phyloP scores from a whole-genome alignment of 2,329 filamentous ascomycete genomes.

The Apiospora koreana region DNA sequence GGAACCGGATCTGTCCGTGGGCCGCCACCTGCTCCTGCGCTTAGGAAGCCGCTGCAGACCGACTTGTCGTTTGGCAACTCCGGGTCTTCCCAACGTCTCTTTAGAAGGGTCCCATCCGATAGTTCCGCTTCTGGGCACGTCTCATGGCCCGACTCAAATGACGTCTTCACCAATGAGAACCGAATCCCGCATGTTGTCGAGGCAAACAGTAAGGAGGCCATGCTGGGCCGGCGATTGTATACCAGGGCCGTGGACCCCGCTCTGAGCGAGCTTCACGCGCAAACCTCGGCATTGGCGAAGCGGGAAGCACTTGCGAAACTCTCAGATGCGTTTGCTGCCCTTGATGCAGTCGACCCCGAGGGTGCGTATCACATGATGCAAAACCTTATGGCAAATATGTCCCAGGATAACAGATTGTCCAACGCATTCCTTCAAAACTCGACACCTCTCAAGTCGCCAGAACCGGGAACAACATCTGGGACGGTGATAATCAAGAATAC shows the following conservation, averaged over 20 bases:
- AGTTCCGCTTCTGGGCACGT: slow-evolving; percentile 48
- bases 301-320: slow-evolving; percentile 81
- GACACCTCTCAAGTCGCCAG: slow-evolving; percentile 26
- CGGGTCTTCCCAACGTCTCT: slow-evolving; percentile 87
- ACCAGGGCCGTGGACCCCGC: slow-evolving; percentile 79
- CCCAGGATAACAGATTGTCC: slow-evolving; percentile 67
- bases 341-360: slow-evolving; percentile 88
- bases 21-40: slow-evolving; percentile 43
- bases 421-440: slow-evolving; percentile 45
- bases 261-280: slow-evolving; percentile 84
- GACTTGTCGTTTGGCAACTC: slow-evolving; percentile 94
- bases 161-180: slow-evolving; percentile 62
- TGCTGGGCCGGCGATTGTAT: slow-evolving; percentile 80
- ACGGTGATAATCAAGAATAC: slow-evolving; percentile 60
- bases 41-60: slow-evolving; percentile 79
- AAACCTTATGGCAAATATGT: slow-evolving; percentile 72
- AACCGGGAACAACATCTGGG: slow-evolving; percentile 47
- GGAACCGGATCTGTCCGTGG: slow-evolving; percentile 37
- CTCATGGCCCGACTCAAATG: slow-evolving; percentile 40
- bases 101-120: slow-evolving; percentile 81
- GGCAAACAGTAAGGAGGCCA: slow-evolving; percentile 74
- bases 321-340: slow-evolving; percentile 79
- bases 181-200: slow-evolving; percentile 56
- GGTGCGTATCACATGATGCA: slow-evolving; percentile 85
- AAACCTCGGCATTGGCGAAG: slow-evolving; percentile 67